Conservation (phyloP, 331 rosid species). For the Prunus yedoensis region DNA sequence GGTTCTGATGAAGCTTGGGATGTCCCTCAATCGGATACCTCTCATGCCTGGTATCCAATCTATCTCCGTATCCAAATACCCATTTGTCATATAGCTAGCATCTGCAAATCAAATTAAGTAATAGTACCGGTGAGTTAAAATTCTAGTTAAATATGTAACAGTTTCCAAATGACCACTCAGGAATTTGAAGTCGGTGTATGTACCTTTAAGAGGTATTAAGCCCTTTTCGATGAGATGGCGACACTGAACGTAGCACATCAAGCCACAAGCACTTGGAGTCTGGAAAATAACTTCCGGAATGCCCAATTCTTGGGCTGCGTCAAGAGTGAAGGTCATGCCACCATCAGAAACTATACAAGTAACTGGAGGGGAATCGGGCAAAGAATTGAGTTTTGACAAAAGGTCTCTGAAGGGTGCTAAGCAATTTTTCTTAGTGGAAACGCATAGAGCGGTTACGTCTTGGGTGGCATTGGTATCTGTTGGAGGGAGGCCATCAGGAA, state of each 20-base stretch:
- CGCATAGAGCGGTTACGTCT: not conserved
- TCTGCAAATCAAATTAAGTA: constrained; percentile 34
- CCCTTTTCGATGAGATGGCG: constrained; percentile 8
- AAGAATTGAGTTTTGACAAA: constrained; percentile 17
- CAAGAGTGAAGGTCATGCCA: constrained; percentile 12
- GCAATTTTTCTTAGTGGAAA: not conserved
- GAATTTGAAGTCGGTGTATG: not conserved
- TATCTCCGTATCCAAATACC: constrained; percentile 30
- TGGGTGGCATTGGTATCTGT: constrained; percentile 8
- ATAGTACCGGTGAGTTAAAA: too few species aligned
- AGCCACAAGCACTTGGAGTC: constrained; percentile 15
- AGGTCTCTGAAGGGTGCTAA: constrained; percentile 20
- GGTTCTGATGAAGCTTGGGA: constrained; percentile 39
- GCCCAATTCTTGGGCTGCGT: constrained; percentile 10
- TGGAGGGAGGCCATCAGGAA: constrained; percentile 61
- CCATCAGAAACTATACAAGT: constrained; percentile 48
- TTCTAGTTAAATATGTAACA: not conserved
- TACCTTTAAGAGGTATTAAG: constrained; percentile 17
- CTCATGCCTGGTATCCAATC: constrained; percentile 46
- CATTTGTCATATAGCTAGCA: constrained; percentile 33
- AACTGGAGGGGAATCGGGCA: constrained; percentile 21
- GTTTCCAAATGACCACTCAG: constrained; percentile 24
- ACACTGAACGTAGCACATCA: constrained; percentile 16
- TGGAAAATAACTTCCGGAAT: constrained; percentile 16
- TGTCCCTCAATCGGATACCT: constrained; percentile 34